Conservation (phyloP, 2,329 filamentous ascomycete species). For the Westerdykella sp. region DNA sequence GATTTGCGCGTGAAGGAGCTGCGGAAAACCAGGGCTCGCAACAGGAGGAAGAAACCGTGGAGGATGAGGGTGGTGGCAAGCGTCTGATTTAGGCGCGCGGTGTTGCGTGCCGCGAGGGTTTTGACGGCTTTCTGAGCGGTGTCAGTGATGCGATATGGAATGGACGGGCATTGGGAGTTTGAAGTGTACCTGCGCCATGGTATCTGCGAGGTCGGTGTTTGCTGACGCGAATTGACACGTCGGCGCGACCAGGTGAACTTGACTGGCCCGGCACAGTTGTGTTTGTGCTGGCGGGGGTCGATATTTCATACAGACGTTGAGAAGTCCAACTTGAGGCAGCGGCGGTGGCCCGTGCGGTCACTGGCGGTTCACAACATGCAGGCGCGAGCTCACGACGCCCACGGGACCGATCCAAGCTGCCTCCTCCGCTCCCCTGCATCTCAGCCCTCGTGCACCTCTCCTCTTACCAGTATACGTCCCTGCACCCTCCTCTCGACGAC, state of each 20-base stretch:
- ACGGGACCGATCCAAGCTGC: background rate
- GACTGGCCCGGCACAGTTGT: too few species aligned
- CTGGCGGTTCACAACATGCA: slow-evolving; percentile 18
- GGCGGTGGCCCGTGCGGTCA: slow-evolving; percentile 3
- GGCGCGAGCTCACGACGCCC: slow-evolving; percentile 12
- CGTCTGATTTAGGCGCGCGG: slow-evolving; percentile 68
- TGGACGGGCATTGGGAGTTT: background rate
- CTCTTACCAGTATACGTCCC: background rate
- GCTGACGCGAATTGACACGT: background rate
- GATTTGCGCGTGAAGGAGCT: slow-evolving; percentile 49
- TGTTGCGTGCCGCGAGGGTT: slow-evolving; percentile 70
- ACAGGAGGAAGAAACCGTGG: slow-evolving; percentile 68
- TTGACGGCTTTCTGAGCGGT: slow-evolving; percentile 46
- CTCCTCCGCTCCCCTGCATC: background rate
- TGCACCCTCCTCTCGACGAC: too few species aligned
- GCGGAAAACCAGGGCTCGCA: slow-evolving; percentile 60
- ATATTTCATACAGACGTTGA: background rate
- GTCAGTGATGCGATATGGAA: background rate
- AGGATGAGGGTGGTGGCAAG: slow-evolving; percentile 68
- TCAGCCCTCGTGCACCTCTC: background rate
- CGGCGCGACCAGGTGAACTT: too few species aligned
- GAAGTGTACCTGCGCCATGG: slow-evolving; percentile 21
- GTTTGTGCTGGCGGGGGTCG: background rate
- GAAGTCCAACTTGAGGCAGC: background rate
- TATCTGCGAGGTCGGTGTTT: background rate